Evolutionary conservation across 331 rosid genomes (phyloP).

Genomic region (Acacia concinna): DNA sequence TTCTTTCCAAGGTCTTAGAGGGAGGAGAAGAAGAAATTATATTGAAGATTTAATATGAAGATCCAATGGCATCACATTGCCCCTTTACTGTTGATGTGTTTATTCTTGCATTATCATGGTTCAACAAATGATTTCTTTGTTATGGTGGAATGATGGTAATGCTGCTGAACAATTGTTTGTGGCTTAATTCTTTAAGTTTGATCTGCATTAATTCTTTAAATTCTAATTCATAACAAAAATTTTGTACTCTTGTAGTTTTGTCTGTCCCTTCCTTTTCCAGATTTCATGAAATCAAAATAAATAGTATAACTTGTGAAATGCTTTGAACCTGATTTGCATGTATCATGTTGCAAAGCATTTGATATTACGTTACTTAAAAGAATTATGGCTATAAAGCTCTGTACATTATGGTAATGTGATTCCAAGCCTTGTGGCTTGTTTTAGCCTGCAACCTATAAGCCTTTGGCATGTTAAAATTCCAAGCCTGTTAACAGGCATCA

Average conservation of each 20-base stretch:
- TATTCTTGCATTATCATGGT: background rate
- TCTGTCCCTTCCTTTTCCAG: background rate
- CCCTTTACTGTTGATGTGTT: background rate
- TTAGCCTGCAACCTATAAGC: too few relatives aligned
- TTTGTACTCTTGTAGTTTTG: background rate
- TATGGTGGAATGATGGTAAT: background rate
- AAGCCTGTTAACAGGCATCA: too few relatives aligned
- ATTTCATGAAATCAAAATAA: too few relatives aligned
- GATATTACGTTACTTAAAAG: background rate
- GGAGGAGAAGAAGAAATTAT: too few relatives aligned
- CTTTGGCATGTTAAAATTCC: too few relatives aligned
- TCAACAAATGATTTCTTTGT: background rate
- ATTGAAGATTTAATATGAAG: too few relatives aligned
- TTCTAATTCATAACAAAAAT: background rate
- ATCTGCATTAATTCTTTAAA: background rate
- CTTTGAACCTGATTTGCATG: background rate
- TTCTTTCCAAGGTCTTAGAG: too few relatives aligned
- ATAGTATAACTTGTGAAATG: background rate
- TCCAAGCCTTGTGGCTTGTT: too few relatives aligned
- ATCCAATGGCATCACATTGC: too few relatives aligned
- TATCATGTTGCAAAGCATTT: background rate
- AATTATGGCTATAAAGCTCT: background rate
- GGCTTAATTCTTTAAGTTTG: background rate
- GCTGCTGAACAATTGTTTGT: background rate
- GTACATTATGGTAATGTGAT: background rate